Base-by-base conservation (phyloP, 306 rosid genomes). In the Prunus mongolica region DNA sequence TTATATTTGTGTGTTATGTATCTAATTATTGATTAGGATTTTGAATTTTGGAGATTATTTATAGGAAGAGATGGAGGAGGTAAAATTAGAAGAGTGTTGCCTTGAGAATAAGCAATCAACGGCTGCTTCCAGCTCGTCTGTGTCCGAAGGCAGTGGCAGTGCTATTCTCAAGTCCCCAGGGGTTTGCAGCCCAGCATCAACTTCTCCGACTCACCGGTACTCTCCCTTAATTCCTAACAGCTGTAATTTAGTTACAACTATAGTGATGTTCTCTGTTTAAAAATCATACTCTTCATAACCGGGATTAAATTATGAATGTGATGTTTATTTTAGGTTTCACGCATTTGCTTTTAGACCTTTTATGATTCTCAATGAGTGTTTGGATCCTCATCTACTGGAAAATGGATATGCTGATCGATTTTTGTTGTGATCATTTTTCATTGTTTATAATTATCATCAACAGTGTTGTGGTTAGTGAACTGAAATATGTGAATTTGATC, bases 61-160 rank as follows among this genome's bases (percentile, higher is more conserved):
- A 61, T 71, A 83, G 85, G 83, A 86, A 81, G 87, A 76, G 77
- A 91, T 91, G 96, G 86, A 79, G 57, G 97, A 79, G 74, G 75
- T 67, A 79, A 89, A 89, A 80, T 76, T 81, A 20, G 98, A 94
- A 81, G 97, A 89, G 86, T 82, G 87, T 78, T 91, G 98, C 86
- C 86, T 79, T 71, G 99, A 90, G 92, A 95, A 95, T 88, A 95
- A 92, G 76, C 97, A 92, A 85, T 81, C 93, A 15, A 86, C 90
- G 20, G 92, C 91, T 68, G 93, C 93, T 56, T 87, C 97, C 19
- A 86, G 92, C 86, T 95, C 97, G 32, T 90, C 98, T 78, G 82
- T 81, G 3, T 95, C 97, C 28, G 97, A 92, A 87, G 91, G 90
- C 57, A 83, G 96, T 79, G 95, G 82, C 30, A 87, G 95, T 86